A percentile compares a stretch with the other conserved stretches of the same genome.
Conservation (phyloP, 176 grass and related monocot genomes). For the Cenchrus fungigraminus region DNA sequence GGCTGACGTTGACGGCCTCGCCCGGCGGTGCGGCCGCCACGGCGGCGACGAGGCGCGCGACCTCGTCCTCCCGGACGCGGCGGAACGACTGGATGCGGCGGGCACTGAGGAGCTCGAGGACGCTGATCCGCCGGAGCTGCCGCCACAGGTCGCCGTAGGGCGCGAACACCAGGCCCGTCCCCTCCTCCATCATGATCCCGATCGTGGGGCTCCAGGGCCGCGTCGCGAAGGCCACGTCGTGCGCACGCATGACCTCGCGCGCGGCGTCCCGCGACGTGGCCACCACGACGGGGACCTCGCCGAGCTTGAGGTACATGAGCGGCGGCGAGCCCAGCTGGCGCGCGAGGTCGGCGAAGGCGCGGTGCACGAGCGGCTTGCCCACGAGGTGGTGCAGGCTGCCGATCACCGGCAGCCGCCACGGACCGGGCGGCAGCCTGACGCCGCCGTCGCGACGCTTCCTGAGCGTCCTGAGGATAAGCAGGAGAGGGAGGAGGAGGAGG, state of each 20-base stretch:
- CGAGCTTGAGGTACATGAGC: conserved; percentile 53
- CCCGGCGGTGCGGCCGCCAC: background rate
- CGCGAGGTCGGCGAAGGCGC: conserved; percentile 36
- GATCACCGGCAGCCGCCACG: conserved; percentile 44
- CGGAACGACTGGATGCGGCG: conserved; percentile 45
- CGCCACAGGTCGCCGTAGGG: conserved; percentile 41
- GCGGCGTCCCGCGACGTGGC: conserved; percentile 32
- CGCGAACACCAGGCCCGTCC: conserved; percentile 31
- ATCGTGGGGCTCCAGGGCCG: conserved; percentile 30
- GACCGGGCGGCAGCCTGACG: conserved; percentile 25
- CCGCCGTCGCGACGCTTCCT: background rate
- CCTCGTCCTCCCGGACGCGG: conserved; percentile 38
- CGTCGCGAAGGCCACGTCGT: conserved; percentile 34
- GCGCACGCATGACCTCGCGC: conserved; percentile 19
- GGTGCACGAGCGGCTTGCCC: conserved; percentile 15
- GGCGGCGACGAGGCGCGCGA: conserved; percentile 4
- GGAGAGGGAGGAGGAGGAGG: conserved; percentile 23
- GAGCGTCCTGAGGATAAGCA: conserved; percentile 14
- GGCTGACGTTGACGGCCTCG: conserved; percentile 30
- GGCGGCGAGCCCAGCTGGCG: conserved; percentile 15
- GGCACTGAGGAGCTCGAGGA: conserved; percentile 34
- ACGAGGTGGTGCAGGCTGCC: conserved; percentile 54
- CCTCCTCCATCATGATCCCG: background rate
- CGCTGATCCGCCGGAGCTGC: conserved; percentile 36
- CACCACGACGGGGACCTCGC: conserved; percentile 38